Conservation (phyloP, 495 filamentous ascomycete genomes). For the Hypoxylon intermedium region DNA sequence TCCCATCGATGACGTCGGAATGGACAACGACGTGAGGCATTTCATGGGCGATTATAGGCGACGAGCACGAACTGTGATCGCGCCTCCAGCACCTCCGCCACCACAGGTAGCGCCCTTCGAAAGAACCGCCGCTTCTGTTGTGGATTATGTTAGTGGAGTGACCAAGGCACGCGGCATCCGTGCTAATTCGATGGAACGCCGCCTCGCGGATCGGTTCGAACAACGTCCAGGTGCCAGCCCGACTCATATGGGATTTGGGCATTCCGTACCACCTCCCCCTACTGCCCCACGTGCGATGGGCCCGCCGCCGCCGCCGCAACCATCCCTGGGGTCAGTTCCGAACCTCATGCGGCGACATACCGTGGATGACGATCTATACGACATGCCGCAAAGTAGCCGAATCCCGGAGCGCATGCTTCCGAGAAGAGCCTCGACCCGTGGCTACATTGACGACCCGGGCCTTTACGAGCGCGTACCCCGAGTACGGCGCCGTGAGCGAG, state of each 20-base stretch:
- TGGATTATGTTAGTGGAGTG: slow-evolving; percentile 47
- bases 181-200: slow-evolving; percentile 51
- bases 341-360: slow-evolving; percentile 47
- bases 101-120: slow-evolving; percentile 46
- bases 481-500: slow-evolving; percentile 30
- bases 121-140: slow-evolving; percentile 41
- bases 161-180: slow-evolving; percentile 45
- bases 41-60: slow-evolving; percentile 57
- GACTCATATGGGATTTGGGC: slow-evolving; percentile 38
- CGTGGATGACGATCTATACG: slow-evolving; percentile 52
- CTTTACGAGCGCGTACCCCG: slow-evolving; percentile 30
- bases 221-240: slow-evolving; percentile 38
- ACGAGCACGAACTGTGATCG: slow-evolving; percentile 49
- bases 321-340: slow-evolving; percentile 27
- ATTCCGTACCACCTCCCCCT: slow-evolving; percentile 37
- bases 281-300: slow-evolving; percentile 42
- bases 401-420: slow-evolving; percentile 25
- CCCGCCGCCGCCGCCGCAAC: slow-evolving; percentile 32
- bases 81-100: slow-evolving; percentile 49
- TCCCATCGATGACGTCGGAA: slow-evolving; percentile 45
- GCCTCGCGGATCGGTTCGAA: slow-evolving; percentile 53
- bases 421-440: slow-evolving; percentile 28
- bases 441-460: slow-evolving; percentile 36
- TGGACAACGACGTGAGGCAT: slow-evolving; percentile 51
- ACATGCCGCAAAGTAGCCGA: slow-evolving; percentile 27